Conservation (phyloP, 306 rosid genomes). For the Fragaria ananassa region DNA sequence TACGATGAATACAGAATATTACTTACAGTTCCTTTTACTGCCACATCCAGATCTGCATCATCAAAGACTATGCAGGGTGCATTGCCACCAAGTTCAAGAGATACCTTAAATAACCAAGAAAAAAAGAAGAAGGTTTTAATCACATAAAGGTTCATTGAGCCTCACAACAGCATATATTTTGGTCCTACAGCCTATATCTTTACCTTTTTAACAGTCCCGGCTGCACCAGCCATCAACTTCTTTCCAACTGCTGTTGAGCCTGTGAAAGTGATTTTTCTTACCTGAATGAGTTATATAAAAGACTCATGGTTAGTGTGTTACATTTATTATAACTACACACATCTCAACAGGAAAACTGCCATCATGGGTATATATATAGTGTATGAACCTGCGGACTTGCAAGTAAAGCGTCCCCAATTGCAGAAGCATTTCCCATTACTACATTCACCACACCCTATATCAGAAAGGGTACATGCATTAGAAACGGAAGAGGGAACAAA, state of each 20-base stretch:
- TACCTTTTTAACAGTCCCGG: slow-evolving; percentile 89
- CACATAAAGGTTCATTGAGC: slow-evolving; percentile 20
- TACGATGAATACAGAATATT: slow-evolving; percentile 17
- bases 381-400: slow-evolving; percentile 76
- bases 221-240: slow-evolving; percentile 96
- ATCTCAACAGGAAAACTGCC: neutral
- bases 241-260: slow-evolving; percentile 98
- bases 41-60: slow-evolving; percentile 92
- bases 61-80: slow-evolving; percentile 96
- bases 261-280: slow-evolving; percentile 90
- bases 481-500: slow-evolving; percentile 17
- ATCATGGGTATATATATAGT: neutral
- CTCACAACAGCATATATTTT: slow-evolving; percentile 22
- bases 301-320: neutral
- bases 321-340: slow-evolving; percentile 18
- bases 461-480: slow-evolving; percentile 26
- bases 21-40: slow-evolving; percentile 95
- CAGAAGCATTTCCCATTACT: slow-evolving; percentile 93
- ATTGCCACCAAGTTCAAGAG: slow-evolving; percentile 98
- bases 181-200: slow-evolving; percentile 17
- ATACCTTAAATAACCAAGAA: slow-evolving; percentile 51
- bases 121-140: slow-evolving; percentile 6
- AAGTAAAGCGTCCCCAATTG: slow-evolving; percentile 73
- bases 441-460: slow-evolving; percentile 87
- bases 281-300: slow-evolving; percentile 47